A percentile compares a stretch with the other conserved stretches of the same genome.
Evolutionary conservation across 2,329 filamentous ascomycete genomes (phyloP).

Genomic region (Stachybotrys elegans): DNA sequence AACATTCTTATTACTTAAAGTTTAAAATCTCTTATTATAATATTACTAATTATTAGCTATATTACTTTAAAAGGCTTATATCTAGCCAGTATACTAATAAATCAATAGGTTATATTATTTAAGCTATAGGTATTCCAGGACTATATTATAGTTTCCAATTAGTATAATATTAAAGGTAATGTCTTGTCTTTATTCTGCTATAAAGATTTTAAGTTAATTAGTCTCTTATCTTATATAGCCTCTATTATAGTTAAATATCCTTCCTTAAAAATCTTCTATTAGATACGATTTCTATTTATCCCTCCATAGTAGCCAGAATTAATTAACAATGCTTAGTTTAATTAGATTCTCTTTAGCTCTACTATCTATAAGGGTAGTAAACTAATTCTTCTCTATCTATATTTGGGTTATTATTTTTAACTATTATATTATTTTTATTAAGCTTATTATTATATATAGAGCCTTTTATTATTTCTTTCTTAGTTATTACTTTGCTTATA

Average conservation of each 20-base stretch:
- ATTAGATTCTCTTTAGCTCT: too few relatives aligned
- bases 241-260: not conserved
- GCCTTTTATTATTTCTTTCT: not conserved
- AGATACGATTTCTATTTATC: not conserved
- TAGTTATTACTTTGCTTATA: not conserved
- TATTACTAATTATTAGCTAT: not conserved
- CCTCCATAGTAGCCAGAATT: not conserved
- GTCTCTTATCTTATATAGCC: not conserved
- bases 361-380: too few relatives aligned
- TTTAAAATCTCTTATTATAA: too few relatives aligned
- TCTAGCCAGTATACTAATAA: not conserved
- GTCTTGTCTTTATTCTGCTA: too few relatives aligned
- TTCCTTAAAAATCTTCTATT: too few relatives aligned
- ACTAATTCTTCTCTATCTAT: not conserved
- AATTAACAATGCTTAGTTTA: not conserved
- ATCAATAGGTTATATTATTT: not conserved
- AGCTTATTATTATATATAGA: not conserved
- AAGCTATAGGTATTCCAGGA: not conserved
- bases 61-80: too few relatives aligned
- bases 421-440: not conserved
- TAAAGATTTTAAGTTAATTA: not conserved
- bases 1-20: too few relatives aligned
- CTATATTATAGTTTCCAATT: not conserved
- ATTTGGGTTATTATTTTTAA: not conserved
- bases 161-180: not conserved